These are phyloP conservation scores for Naganishia onofrii DNA, from an alignment of 768 basidiomycete species.

Conservation along the genomic window DNA sequence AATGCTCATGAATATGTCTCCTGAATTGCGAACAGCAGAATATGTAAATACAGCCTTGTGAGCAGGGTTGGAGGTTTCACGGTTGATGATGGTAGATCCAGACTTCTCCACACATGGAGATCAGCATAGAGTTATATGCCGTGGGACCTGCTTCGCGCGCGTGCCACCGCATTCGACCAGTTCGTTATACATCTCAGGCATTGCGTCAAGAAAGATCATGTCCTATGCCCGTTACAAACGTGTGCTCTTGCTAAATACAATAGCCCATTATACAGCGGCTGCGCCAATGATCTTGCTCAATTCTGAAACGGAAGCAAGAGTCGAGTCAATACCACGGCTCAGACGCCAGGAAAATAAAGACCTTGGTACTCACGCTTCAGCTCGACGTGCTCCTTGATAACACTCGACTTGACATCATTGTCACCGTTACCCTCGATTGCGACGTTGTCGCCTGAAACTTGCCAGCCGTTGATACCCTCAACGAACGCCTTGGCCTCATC, in stretches of 20 bases:
- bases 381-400: conserved; percentile 52
- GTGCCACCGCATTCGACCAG: too few relatives aligned
- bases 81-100: too few relatives aligned
- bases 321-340: neutral
- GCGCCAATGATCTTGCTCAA: conserved; percentile 51
- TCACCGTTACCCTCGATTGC: conserved; percentile 51
- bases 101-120: too few relatives aligned
- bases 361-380: conserved; percentile 47
- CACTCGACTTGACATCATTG: conserved; percentile 53
- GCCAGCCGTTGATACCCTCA: conserved; percentile 45
- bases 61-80: too few relatives aligned
- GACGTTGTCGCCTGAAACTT: conserved; percentile 46
- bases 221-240: neutral
- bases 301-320: conserved; percentile 37
- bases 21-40: too few relatives aligned
- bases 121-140: too few relatives aligned
- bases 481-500: conserved; percentile 40
- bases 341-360: neutral
- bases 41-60: too few relatives aligned
- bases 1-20: too few relatives aligned
- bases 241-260: neutral
- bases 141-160: too few relatives aligned
- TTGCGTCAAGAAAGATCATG: neutral
- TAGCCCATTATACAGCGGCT: conserved; percentile 35
- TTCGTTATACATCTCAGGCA: neutral